A percentile compares a stretch with the other conserved stretches of the same genome.
phyloP scores from a whole-genome alignment of 495 filamentous ascomycete species.

The Aspergillus conjunctus region DNA sequence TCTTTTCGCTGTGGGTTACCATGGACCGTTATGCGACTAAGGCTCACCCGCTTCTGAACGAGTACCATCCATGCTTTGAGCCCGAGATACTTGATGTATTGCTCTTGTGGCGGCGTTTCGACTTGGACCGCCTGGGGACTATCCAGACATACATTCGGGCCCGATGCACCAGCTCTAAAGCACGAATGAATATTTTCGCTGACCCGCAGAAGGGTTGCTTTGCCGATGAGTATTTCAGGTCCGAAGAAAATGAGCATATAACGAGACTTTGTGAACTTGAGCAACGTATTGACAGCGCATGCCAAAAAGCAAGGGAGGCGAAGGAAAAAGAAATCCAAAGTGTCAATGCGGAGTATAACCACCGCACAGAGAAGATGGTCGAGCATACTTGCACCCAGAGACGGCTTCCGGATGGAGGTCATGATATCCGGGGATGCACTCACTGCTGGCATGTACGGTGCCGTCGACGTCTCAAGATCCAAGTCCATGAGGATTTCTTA shows the following conservation, averaged over 20 bases:
- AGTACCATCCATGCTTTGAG: constrained; percentile 55
- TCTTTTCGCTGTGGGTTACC: constrained; percentile 63
- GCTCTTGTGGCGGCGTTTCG: constrained; percentile 40
- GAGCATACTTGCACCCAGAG: constrained; percentile 33
- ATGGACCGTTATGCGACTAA: constrained; percentile 52
- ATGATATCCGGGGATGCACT: constrained; percentile 34
- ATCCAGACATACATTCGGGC: constrained; percentile 51
- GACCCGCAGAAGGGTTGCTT: constrained; percentile 42
- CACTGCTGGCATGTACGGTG: constrained; percentile 36
- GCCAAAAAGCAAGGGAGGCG: constrained; percentile 18
- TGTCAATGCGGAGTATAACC: constrained; percentile 20
- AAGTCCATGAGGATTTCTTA: constrained; percentile 62
- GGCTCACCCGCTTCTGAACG: constrained; percentile 43
- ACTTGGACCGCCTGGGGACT: constrained; percentile 49
- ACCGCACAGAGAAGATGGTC: constrained; percentile 36
- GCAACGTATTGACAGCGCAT: constrained; percentile 34
- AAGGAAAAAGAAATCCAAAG: constrained; percentile 46
- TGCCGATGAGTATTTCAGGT: constrained; percentile 47
- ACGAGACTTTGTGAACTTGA: constrained; percentile 30
- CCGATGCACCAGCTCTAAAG: constrained; percentile 27
- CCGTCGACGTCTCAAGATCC: constrained; percentile 50
- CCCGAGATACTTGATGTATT: constrained; percentile 54
- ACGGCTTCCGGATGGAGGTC: constrained; percentile 25
- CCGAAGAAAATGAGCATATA: constrained; percentile 12
- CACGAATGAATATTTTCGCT: constrained; percentile 45